These are phyloP conservation scores for Phytopythium kandeliae DNA, from an alignment of 352 stramenopile species.

Conservation along the genomic window DNA sequence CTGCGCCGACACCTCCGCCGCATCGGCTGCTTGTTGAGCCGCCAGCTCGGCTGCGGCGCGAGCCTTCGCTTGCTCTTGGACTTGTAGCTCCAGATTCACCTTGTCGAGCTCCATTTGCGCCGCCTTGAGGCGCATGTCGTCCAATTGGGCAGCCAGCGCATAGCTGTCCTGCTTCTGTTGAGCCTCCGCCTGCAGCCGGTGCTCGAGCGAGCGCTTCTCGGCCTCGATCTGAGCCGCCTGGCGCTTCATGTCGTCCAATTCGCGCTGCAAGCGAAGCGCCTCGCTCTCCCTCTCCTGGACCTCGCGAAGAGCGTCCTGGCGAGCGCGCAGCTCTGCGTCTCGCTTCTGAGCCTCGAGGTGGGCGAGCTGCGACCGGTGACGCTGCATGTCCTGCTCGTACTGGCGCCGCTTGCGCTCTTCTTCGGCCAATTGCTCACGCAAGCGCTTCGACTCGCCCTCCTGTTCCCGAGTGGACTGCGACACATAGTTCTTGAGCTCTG, in stretches of 20 bases:
- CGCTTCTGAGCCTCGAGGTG: slow-evolving; percentile 41
- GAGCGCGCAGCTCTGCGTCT: slow-evolving; percentile 26
- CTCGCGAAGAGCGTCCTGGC: slow-evolving; percentile 27
- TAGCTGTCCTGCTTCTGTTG: slow-evolving; percentile 29
- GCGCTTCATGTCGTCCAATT: slow-evolving; percentile 56
- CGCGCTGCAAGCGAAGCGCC: slow-evolving; percentile 26
- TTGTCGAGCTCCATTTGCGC: slow-evolving; percentile 49
- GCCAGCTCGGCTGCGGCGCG: slow-evolving; percentile 62
- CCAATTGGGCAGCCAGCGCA: slow-evolving; percentile 31
- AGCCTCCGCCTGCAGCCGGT: slow-evolving; percentile 25
- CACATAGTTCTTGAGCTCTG: slow-evolving; percentile 52
- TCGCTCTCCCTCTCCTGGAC: slow-evolving; percentile 38
- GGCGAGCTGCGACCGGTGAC: slow-evolving; percentile 37
- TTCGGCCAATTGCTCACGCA: slow-evolving; percentile 54
- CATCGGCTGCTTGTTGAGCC: slow-evolving; percentile 51
- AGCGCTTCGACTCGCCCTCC: slow-evolving; percentile 57
- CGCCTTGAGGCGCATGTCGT: slow-evolving; percentile 42
- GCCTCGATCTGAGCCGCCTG: slow-evolving; percentile 23
- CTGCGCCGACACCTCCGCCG: slow-evolving; percentile 59
- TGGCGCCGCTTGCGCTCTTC: slow-evolving; percentile 53
- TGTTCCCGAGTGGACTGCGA: slow-evolving; percentile 61
- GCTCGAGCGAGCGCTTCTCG: slow-evolving; percentile 37
- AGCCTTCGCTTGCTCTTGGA: slow-evolving; percentile 39
- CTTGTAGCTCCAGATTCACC: slow-evolving; percentile 33
- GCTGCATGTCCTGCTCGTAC: slow-evolving; percentile 48